A percentile compares a stretch with the other conserved stretches of the same genome.
Evolutionary conservation across 129 eudicot genomes (phyloP).

Genomic region (Oenanthe sinensis): DNA sequence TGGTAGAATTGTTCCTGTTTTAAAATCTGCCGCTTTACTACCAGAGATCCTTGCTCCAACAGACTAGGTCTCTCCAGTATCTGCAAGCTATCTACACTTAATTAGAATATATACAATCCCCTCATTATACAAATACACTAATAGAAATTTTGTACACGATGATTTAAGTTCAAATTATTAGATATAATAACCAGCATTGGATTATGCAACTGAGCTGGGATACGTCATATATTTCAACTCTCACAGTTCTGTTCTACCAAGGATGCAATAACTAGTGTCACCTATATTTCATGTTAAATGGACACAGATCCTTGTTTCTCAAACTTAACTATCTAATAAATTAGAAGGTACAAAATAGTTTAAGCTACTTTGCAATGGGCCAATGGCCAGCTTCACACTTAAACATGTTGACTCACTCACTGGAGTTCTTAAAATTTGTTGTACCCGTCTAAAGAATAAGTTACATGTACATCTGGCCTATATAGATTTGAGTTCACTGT

Average conservation of each 20-base stretch:
- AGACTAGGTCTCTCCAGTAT: conserved; percentile 68
- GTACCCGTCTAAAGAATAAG: neutral
- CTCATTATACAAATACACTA: neutral
- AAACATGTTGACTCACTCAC: too few relatives aligned
- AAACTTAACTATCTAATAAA: neutral
- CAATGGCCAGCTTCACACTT: too few relatives aligned
- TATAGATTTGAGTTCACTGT: neutral
- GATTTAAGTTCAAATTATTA: neutral
- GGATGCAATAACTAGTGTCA: neutral
- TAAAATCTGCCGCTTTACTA: conserved; percentile 54
- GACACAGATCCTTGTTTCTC: neutral
- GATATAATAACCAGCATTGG: neutral
- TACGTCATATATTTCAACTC: neutral
- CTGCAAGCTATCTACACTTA: conserved; percentile 20
- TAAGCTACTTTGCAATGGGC: too few relatives aligned
- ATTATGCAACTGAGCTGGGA: neutral
- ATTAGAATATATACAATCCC: neutral
- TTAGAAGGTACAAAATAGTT: too few relatives aligned
- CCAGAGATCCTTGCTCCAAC: conserved; percentile 64
- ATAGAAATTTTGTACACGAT: neutral
- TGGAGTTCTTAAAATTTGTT: too few relatives aligned
- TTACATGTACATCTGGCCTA: neutral
- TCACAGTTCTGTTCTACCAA: neutral
- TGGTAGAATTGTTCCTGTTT: conserved; percentile 39
- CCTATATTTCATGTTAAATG: neutral